These are phyloP conservation scores for Hydrangea macrophylla DNA, from an alignment of 148 eudicot genomes.

Conservation along the genomic window DNA sequence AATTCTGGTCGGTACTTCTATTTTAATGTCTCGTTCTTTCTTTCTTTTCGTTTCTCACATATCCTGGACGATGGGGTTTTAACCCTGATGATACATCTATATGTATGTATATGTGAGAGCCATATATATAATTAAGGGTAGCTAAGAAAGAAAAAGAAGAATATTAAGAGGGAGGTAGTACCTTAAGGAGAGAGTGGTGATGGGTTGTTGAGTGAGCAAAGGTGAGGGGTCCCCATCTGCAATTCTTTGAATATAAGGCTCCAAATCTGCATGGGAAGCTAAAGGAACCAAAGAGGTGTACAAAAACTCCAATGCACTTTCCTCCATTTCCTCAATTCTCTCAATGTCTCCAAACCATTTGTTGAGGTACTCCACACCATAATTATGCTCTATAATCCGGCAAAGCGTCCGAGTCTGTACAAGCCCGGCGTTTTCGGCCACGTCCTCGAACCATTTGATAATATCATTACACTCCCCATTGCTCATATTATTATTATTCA, in stretches of 20 bases:
- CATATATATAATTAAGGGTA: not conserved
- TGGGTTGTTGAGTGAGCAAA: constrained; percentile 60
- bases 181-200: constrained; percentile 70
- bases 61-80: too few species aligned
- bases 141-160: too few species aligned
- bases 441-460: constrained; percentile 52
- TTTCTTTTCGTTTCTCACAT: too few species aligned
- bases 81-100: not conserved
- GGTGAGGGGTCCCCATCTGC: constrained; percentile 58
- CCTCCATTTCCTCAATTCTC: constrained; percentile 28
- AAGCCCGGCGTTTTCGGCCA: constrained; percentile 29
- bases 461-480: constrained; percentile 19
- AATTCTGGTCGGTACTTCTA: not conserved
- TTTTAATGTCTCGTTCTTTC: too few species aligned
- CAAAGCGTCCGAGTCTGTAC: constrained; percentile 54
- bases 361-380: constrained; percentile 50
- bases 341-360: constrained; percentile 40
- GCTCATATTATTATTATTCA: not conserved
- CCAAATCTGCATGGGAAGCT: constrained; percentile 62
- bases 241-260: constrained; percentile 63
- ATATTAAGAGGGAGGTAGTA: not conserved
- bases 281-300: constrained; percentile 62
- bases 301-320: constrained; percentile 32
- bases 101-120: not conserved
- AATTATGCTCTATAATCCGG: constrained; percentile 42